phyloP scores from a whole-genome alignment of 495 filamentous ascomycete genomes.

The Xylaria venustula region DNA sequence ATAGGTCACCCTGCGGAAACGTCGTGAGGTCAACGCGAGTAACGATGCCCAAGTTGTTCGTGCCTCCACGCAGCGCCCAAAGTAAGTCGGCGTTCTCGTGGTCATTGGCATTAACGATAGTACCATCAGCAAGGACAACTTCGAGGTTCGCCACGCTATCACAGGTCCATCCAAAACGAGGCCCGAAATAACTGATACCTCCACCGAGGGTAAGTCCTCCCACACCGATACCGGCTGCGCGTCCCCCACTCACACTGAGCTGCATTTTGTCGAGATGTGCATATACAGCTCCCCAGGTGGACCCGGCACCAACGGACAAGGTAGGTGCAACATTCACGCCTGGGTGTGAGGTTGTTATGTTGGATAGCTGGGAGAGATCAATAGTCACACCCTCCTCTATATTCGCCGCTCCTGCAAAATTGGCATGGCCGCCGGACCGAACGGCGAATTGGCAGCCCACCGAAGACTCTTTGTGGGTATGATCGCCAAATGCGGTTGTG shows the following conservation, averaged over 20 bases:
- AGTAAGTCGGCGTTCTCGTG: conserved; percentile 45
- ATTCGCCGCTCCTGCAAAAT: conserved; percentile 41
- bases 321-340: not conserved
- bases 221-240: conserved; percentile 30
- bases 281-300: conserved; percentile 30
- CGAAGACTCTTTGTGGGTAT: not conserved
- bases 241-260: conserved; percentile 27
- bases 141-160: conserved; percentile 50
- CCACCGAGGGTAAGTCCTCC: conserved; percentile 42
- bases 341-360: not conserved
- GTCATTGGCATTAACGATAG: conserved; percentile 40
- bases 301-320: conserved; percentile 17
- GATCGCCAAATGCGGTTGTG: not conserved
- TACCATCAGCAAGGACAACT: conserved; percentile 57
- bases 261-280: conserved; percentile 20
- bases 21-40: conserved; percentile 33
- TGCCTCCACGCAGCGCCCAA: conserved; percentile 54
- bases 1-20: conserved; percentile 22
- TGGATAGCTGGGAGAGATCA: conserved; percentile 27
- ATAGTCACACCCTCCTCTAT: conserved; percentile 39
- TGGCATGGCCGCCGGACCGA: conserved; percentile 51
- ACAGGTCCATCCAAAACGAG: conserved; percentile 44
- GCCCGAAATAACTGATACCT: conserved; percentile 36
- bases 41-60: conserved; percentile 56
- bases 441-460: conserved; percentile 46